A percentile compares a stretch with the other conserved stretches of the same genome.
Conservation (phyloP, 345 rosid genomes). For the Eucalyptus decipiens region DNA sequence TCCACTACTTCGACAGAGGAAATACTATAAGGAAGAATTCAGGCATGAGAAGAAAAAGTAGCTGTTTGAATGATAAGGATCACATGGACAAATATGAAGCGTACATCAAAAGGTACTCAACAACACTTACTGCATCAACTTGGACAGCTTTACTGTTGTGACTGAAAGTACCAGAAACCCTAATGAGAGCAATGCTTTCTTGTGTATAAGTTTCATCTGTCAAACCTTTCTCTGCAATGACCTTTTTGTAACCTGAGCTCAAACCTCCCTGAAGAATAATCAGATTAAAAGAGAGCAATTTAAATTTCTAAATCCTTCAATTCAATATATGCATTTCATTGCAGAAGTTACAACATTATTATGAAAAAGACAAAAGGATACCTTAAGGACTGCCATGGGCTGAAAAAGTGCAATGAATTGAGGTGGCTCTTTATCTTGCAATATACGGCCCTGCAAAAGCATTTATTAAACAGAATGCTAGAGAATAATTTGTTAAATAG, state of each 20-base stretch:
- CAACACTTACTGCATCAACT: slow-evolving; percentile 65
- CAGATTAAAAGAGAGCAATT: background rate
- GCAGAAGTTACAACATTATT: background rate
- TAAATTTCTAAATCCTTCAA: background rate
- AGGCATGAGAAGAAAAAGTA: background rate
- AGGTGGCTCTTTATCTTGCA: slow-evolving; percentile 93
- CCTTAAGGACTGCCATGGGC: slow-evolving; percentile 92
- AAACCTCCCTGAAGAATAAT: slow-evolving; percentile 65
- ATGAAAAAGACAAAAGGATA: slow-evolving; percentile 1
- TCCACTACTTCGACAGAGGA: background rate
- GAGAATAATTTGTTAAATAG: background rate
- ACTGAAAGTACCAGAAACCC: slow-evolving; percentile 64
- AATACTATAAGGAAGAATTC: background rate
- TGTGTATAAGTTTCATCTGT: slow-evolving; percentile 58
- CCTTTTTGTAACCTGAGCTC: slow-evolving; percentile 81
- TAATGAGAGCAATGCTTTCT: slow-evolving; percentile 72
- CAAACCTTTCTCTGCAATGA: slow-evolving; percentile 47
- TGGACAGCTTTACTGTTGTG: slow-evolving; percentile 73
- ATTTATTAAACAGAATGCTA: slow-evolving; percentile 2
- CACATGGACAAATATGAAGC: background rate
- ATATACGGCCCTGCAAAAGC: slow-evolving; percentile 58
- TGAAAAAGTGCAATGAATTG: slow-evolving; percentile 90
- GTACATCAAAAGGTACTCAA: background rate
- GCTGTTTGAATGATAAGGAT: background rate
- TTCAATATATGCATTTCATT: background rate